Conservation (phyloP, 2,329 filamentous ascomycete genomes). For the Colletotrichum kahawae region DNA sequence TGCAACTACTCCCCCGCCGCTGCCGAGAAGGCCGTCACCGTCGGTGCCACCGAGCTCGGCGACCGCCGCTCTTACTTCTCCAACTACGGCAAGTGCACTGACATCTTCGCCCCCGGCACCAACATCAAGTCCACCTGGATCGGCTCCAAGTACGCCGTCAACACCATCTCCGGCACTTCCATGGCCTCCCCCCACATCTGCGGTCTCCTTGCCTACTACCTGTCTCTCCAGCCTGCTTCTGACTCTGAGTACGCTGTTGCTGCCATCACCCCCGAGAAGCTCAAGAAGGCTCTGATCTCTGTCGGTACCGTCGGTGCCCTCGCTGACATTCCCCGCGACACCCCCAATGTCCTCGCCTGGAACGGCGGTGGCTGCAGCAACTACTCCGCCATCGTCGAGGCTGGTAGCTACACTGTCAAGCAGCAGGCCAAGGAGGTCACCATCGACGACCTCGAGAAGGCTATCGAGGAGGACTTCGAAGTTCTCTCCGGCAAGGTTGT, state of each 20-base stretch:
- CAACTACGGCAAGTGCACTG: constrained; percentile 99
- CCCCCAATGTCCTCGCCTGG: constrained; percentile 96
- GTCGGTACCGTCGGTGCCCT: constrained; percentile 83
- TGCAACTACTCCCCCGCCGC: constrained; percentile 99
- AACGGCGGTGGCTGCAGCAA: constrained; percentile 96
- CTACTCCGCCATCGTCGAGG: constrained; percentile 81
- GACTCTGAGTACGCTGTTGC: constrained; percentile 93
- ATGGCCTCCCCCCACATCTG: constrained; percentile 98
- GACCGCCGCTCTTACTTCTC: constrained; percentile 99
- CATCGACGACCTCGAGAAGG: constrained; percentile 66
- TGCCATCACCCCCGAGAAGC: constrained; percentile 87
- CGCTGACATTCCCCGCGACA: constrained; percentile 81
- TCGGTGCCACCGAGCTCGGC: constrained; percentile 90
- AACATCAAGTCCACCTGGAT: constrained; percentile 99
- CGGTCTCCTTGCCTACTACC: constrained; percentile 96
- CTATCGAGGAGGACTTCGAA: constrained; percentile 66
- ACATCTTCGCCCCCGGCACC: constrained; percentile 97
- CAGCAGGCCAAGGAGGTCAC: constrained; percentile 46
- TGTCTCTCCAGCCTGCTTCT: constrained; percentile 89
- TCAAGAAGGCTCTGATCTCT: constrained; percentile 87
- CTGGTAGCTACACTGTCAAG: constrained; percentile 72
- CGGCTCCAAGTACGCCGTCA: constrained; percentile 92
- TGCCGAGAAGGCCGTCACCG: constrained; percentile 89
- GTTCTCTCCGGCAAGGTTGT: constrained; percentile 62
- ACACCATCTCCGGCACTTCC: constrained; percentile 99